Conservation (phyloP, 2,329 filamentous ascomycete genomes). For the Diaporthe capsici region DNA sequence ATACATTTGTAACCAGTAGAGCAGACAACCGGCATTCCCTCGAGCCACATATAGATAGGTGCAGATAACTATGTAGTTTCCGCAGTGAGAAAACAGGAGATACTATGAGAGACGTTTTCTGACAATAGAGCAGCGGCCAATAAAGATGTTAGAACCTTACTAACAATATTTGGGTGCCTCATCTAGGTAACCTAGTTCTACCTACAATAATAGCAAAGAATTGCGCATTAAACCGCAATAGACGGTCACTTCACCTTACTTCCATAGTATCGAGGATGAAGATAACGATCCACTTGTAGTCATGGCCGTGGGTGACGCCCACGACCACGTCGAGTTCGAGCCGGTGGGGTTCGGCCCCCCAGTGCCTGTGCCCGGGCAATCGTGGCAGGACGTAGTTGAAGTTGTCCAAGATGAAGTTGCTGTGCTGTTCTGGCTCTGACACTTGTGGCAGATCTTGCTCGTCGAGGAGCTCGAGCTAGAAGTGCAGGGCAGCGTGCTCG, state of each 20-base stretch:
- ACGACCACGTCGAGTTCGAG: neutral
- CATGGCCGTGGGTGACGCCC: neutral
- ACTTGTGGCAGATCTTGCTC: constrained; percentile 9
- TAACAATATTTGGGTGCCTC: neutral
- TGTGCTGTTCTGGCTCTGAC: constrained; percentile 11
- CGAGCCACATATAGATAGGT: no score
- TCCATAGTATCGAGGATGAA: constrained; percentile 5
- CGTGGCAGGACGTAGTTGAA: neutral
- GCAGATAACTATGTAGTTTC: no score
- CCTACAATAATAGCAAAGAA: neutral
- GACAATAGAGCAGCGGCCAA: neutral
- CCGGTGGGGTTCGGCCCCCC: neutral
- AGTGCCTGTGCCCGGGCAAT: constrained; percentile 2
- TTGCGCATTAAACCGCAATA: constrained; percentile 1
- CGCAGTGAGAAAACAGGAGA: neutral
- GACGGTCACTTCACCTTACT: neutral
- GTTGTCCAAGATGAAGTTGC: constrained; percentile 2
- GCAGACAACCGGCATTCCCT: no score
- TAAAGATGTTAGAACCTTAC: neutral
- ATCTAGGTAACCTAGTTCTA: neutral
- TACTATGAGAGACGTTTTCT: neutral
- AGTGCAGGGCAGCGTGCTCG: constrained; percentile 6
- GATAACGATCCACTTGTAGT: neutral
- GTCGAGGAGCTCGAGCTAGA: neutral
- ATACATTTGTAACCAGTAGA: no score